Evolutionary conservation across 2,329 filamentous ascomycete genomes (phyloP), one percentile per base, ranked within the genome.

Genomic region (Chrysosporium queenslandicum): DNA sequence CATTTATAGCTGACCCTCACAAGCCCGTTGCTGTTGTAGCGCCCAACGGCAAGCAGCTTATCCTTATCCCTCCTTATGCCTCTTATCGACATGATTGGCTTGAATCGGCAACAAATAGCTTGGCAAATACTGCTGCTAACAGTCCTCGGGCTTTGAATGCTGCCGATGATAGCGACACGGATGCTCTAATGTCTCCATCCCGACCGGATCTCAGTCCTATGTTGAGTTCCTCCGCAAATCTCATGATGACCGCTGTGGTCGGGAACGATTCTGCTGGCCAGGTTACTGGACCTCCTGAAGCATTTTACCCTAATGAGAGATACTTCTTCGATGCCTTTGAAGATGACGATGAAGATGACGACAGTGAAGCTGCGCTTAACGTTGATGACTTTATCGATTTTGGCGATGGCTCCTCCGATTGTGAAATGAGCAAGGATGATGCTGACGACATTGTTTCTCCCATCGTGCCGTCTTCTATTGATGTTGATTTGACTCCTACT

Each of bases 311-410:
- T 4, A 75, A 76, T 9, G 77, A 69, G 51, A 70, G 77, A 53
- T 70, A 71, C 40, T 66, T 79, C 11, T 59, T 78, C 71, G 76
- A 79, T 41, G 74, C 78, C 27, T 78, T 80, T 18, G 77, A 77
- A 18, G 82, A 84, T 2, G 77, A 80, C 45, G 74, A 78, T 21
- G 79, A 81, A 14, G 82, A 85, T 45, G 82, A 85, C 20, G 81
- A 77, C 23, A 82, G 86, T 58, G 74, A 79, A 60, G 74, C 75
- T 51, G 70, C 85, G 14, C 67, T 73, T 53, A 79, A 83, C 56
- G 74, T 89, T 9, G 80, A 85, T 48, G 85, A 90, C 63, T 86
- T 91, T 56, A 80, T 90, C 58, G 77, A 81, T 48, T 84, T 85
- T 64, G 77, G 80, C 16, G 76, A 79, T 18, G 74, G 73, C 18